Percentiles rank a stretch among this genome's conserved stretches.
These are phyloP conservation scores for Coniochaeta sp. DNA, from an alignment of 2,329 filamentous ascomycete species.

Conservation along the genomic window DNA sequence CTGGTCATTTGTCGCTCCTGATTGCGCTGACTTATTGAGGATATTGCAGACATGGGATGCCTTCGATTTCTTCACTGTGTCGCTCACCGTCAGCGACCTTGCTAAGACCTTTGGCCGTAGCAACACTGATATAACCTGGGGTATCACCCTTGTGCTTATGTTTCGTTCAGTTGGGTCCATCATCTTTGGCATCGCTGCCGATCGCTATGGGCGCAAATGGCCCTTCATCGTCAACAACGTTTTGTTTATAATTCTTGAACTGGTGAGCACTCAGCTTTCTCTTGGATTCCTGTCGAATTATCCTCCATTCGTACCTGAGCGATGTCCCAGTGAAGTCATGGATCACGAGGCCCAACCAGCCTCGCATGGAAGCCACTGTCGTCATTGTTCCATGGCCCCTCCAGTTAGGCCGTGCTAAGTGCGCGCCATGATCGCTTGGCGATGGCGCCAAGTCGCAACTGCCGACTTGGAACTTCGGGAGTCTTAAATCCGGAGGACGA, in stretches of 20 bases:
- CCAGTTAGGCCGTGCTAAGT: neutral
- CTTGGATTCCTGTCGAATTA: neutral
- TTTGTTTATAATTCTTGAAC: conserved; percentile 63
- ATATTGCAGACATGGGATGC: conserved; percentile 48
- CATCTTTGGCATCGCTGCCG: conserved; percentile 45
- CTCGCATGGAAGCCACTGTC: neutral
- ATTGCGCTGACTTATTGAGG: neutral
- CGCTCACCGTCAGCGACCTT: conserved; percentile 48
- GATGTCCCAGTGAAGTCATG: neutral
- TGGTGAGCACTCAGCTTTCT: conserved; percentile 35
- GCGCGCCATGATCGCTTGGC: conserved; percentile 1
- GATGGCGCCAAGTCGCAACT: neutral
- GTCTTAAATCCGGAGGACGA: neutral
- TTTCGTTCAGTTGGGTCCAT: conserved; percentile 49
- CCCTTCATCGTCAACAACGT: conserved; percentile 71
- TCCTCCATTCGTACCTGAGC: neutral
- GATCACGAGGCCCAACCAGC: neutral
- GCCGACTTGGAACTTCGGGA: neutral
- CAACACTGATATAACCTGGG: conserved; percentile 51
- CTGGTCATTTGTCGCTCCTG: neutral
- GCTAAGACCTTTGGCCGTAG: conserved; percentile 20
- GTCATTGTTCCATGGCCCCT: neutral
- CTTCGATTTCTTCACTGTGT: conserved; percentile 62
- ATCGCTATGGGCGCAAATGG: conserved; percentile 57
- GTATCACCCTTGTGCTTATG: conserved; percentile 57